These are phyloP conservation scores for Populus alba DNA, from an alignment of 345 rosid genomes.

Conservation along the genomic window DNA sequence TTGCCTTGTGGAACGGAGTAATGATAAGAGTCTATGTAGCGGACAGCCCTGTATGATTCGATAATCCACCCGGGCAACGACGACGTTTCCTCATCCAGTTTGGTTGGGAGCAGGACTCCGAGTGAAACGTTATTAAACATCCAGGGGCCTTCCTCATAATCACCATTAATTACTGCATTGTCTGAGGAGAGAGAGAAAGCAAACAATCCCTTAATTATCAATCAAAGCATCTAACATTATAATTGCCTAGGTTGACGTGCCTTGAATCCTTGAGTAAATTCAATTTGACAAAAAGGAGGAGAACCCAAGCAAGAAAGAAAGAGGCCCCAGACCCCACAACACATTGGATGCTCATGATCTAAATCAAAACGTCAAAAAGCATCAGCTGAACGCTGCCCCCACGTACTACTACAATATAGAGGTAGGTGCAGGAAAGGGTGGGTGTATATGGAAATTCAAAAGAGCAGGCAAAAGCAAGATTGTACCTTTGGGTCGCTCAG, in stretches of 20 bases:
- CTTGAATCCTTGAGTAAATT: no score
- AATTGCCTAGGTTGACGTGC: not conserved
- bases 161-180: slow-evolving; percentile 83
- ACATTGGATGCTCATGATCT: slow-evolving; percentile 7
- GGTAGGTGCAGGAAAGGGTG: not conserved
- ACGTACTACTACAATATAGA: no score
- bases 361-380: slow-evolving; percentile 14
- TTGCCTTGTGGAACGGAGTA: slow-evolving; percentile 78
- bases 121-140: slow-evolving; percentile 80
- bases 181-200: slow-evolving; percentile 29
- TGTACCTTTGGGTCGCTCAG: slow-evolving; percentile 76
- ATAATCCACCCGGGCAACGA: slow-evolving; percentile 94
- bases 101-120: slow-evolving; percentile 85
- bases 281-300: not conserved
- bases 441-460: not conserved
- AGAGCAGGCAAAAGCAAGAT: not conserved
- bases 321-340: no score
- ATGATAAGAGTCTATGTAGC: slow-evolving; percentile 83
- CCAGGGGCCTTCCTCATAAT: slow-evolving; percentile 94
- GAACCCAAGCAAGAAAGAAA: no score
- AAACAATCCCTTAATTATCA: not conserved
- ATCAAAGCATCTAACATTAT: not conserved
- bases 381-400: not conserved
- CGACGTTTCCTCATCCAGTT: slow-evolving; percentile 80
- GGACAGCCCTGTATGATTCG: slow-evolving; percentile 85